phyloP scores from a whole-genome alignment of 805 yeast genomes.

The Komagataella pastoris region DNA sequence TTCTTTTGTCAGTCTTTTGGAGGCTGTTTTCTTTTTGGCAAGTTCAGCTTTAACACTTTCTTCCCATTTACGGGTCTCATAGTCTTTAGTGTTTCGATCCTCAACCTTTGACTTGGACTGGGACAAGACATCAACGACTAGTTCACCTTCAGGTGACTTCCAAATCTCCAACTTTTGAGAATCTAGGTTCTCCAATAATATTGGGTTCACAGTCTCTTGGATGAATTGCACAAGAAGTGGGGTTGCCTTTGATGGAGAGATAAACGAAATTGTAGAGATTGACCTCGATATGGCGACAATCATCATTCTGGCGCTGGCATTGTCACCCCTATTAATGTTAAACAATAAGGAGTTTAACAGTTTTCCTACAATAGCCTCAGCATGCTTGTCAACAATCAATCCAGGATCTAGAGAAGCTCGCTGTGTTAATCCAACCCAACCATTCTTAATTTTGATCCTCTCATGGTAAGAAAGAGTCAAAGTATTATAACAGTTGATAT shows the following conservation, averaged over 20 bases:
- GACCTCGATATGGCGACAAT: constrained; percentile 38
- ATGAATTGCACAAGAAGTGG: constrained; percentile 36
- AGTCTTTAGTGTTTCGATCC: constrained; percentile 69
- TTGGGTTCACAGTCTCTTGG: constrained; percentile 23
- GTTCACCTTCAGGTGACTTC: constrained; percentile 53
- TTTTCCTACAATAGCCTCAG: constrained; percentile 13
- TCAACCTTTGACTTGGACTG: constrained; percentile 26
- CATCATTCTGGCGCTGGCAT: constrained; percentile 25
- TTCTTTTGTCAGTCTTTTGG: constrained; percentile 60
- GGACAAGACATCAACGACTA: constrained; percentile 53
- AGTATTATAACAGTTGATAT: not conserved
- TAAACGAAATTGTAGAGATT: constrained; percentile 37
- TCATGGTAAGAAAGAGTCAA: constrained; percentile 31
- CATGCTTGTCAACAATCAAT: constrained; percentile 22
- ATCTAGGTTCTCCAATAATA: constrained; percentile 25
- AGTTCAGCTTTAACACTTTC: constrained; percentile 67
- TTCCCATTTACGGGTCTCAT: constrained; percentile 85
- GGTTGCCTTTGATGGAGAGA: constrained; percentile 42
- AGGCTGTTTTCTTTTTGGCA: constrained; percentile 25
- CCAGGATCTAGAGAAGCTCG: constrained; percentile 55
- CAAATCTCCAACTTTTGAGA: constrained; percentile 46
- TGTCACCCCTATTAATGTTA: not conserved
- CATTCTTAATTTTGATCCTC: constrained; percentile 25
- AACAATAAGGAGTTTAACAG: not conserved
- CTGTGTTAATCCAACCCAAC: constrained; percentile 72